Percentiles rank a stretch among this genome's conserved stretches.
phyloP scores from a whole-genome alignment of 305 asterid genomes.

The Fraxinus paxiana region DNA sequence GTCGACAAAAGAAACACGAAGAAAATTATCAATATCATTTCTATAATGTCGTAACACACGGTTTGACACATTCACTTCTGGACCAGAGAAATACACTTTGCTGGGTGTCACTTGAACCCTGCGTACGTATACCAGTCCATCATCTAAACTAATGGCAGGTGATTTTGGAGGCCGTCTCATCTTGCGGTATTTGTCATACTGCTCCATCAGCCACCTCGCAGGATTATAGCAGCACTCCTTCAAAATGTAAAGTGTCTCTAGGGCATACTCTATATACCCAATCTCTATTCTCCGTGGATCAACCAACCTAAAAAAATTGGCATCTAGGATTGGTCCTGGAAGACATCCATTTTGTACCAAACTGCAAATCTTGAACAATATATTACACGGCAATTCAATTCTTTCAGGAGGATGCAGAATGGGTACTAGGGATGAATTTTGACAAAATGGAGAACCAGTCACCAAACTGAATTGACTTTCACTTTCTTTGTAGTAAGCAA shows the following conservation, averaged over 20 bases:
- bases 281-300: conserved; percentile 38
- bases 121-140: conserved; percentile 70
- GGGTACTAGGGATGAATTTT: conserved; percentile 51
- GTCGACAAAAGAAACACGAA: conserved; percentile 87
- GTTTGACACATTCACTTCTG: conserved; percentile 77
- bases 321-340: conserved; percentile 61
- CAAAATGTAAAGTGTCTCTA: conserved; percentile 52
- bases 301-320: conserved; percentile 42
- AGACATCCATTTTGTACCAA: conserved; percentile 81
- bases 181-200: conserved; percentile 36
- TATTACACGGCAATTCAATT: conserved; percentile 43
- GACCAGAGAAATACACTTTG: conserved; percentile 75
- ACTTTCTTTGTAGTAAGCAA: conserved; percentile 50
- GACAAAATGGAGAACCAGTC: conserved; percentile 42
- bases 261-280: conserved; percentile 52
- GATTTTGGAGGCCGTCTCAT: conserved; percentile 46
- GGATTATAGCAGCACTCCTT: conserved; percentile 90
- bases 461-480: conserved; percentile 36
- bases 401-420: conserved; percentile 55
- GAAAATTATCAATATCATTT: conserved; percentile 56
- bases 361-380: conserved; percentile 60
- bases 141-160: conserved; percentile 52
- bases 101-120: conserved; percentile 85
- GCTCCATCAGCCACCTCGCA: conserved; percentile 52
- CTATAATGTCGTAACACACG: conserved; percentile 65